Percentiles rank a stretch among this genome's conserved stretches.
phyloP scores from a whole-genome alignment of 1,284 basidiomycete genomes.

The Lentinus polychrous region DNA sequence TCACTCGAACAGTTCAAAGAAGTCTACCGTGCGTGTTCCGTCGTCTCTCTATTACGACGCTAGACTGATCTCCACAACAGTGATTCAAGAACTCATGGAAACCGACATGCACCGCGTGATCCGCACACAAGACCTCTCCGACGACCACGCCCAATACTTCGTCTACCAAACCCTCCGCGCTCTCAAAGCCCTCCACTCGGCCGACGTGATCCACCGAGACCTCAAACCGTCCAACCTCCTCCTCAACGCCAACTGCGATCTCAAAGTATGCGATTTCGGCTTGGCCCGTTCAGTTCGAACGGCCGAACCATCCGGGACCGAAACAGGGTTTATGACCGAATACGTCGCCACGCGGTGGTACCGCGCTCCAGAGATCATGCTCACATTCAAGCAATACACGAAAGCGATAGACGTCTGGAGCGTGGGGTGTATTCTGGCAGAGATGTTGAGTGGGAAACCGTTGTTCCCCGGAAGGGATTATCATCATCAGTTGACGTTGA shows the following conservation, averaged over 20 bases:
- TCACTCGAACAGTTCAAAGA: constrained; percentile 91
- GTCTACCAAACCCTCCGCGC: constrained; percentile 88
- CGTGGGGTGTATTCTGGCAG: constrained; percentile 89
- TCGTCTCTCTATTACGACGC: background rate
- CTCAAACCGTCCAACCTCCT: constrained; percentile 93
- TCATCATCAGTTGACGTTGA: constrained; percentile 87
- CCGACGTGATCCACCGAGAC: constrained; percentile 93
- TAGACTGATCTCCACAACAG: background rate
- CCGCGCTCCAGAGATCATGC: constrained; percentile 91
- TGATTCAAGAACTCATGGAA: constrained; percentile 76
- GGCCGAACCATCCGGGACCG: constrained; percentile 43
- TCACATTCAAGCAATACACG: constrained; percentile 92
- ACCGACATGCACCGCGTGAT: constrained; percentile 72
- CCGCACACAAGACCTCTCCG: constrained; percentile 72
- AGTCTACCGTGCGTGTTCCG: constrained; percentile 45
- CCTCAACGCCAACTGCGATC: constrained; percentile 94
- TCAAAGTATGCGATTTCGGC: constrained; percentile 92
- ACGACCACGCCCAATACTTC: constrained; percentile 78
- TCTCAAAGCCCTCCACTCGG: constrained; percentile 90
- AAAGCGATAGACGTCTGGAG: constrained; percentile 92
- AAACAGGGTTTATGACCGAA: constrained; percentile 89
- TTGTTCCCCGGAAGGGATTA: constrained; percentile 89
- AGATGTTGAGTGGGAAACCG: constrained; percentile 89
- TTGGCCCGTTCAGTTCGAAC: constrained; percentile 60
- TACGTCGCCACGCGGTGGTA: constrained; percentile 95